phyloP scores from a whole-genome alignment of 352 stramenopile genomes.

The Phytophthora nicotianae region DNA sequence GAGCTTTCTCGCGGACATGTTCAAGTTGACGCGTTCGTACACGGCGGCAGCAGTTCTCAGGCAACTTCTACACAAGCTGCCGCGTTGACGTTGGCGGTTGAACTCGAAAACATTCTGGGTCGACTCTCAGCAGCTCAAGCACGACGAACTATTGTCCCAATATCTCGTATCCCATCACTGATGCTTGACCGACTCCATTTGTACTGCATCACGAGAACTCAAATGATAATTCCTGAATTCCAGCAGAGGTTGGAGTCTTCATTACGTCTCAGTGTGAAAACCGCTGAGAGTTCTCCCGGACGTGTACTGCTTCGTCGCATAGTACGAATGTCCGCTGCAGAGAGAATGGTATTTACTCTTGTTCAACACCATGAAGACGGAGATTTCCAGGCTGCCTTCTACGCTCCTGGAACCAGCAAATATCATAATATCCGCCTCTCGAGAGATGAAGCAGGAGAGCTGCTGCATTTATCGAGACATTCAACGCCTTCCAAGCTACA shows the following conservation, averaged over 20 bases:
- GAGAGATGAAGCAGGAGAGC: slow-evolving; percentile 11
- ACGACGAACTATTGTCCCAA: slow-evolving; percentile 36
- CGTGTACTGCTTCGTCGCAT: slow-evolving; percentile 38
- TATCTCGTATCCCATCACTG: slow-evolving; percentile 38
- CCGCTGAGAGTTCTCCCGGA: slow-evolving; percentile 24
- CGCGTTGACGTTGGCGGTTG: slow-evolving; percentile 34
- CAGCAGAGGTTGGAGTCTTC: slow-evolving; percentile 5
- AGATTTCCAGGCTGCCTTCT: slow-evolving; percentile 33
- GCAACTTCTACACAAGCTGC: slow-evolving; percentile 8
- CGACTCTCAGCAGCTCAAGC: slow-evolving; percentile 51
- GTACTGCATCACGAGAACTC: slow-evolving; percentile 40
- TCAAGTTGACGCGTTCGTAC: slow-evolving; percentile 64
- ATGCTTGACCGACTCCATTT: slow-evolving; percentile 72
- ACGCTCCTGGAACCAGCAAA: slow-evolving; percentile 20
- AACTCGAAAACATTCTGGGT: slow-evolving; percentile 58
- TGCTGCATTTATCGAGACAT: slow-evolving; percentile 28
- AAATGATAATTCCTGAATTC: slow-evolving; percentile 13
- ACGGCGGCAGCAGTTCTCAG: slow-evolving; percentile 30
- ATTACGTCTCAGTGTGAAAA: slow-evolving; percentile 28
- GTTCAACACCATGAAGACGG: slow-evolving; percentile 23
- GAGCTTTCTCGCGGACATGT: slow-evolving; percentile 65
- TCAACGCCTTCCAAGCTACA: slow-evolving; percentile 22
- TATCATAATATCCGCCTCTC: slow-evolving; percentile 16
- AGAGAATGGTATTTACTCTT: slow-evolving; percentile 34
- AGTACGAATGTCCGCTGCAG: slow-evolving; percentile 10